phyloP scores from a whole-genome alignment of 2,329 filamentous ascomycete species.

The Botrytis squamosa region DNA sequence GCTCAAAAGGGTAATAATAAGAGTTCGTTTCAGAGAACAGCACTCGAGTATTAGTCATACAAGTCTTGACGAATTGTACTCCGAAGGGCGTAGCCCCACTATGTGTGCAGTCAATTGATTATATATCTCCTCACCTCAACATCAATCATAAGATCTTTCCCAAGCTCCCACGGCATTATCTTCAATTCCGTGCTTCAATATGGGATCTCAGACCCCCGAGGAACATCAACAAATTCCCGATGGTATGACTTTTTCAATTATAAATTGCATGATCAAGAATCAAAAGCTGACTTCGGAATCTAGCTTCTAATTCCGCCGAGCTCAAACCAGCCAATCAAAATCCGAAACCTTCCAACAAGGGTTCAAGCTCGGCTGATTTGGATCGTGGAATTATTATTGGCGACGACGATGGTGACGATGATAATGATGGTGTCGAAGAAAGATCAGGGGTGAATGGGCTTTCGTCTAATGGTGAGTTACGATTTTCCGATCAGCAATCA shows the following conservation, averaged over 20 bases:
- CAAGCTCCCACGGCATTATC: background rate
- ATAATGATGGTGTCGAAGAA: conserved; percentile 27
- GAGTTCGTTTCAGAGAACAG: background rate
- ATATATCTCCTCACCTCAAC: background rate
- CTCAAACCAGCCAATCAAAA: conserved; percentile 26
- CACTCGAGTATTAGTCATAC: background rate
- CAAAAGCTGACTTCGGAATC: conserved; percentile 13
- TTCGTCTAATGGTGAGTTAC: conserved; percentile 24
- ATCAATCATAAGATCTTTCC: background rate
- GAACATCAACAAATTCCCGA: conserved; percentile 23
- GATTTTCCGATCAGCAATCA: background rate
- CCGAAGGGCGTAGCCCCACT: background rate
- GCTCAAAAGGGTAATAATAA: background rate
- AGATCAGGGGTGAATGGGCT: conserved; percentile 24
- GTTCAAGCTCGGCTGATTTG: conserved; percentile 30
- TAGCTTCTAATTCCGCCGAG: conserved; percentile 27
- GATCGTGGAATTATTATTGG: conserved; percentile 31
- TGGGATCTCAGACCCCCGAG: conserved; percentile 14
- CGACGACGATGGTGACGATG: conserved; percentile 30
- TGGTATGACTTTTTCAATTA: conserved; percentile 24
- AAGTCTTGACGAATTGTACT: background rate
- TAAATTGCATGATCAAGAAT: background rate
- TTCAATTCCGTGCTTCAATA: background rate
- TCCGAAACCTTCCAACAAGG: conserved; percentile 18
- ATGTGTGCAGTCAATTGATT: background rate